phyloP scores from a whole-genome alignment of 225 moss, liverwort and hornwort genomes.

The Pseudisothecium myosuroides region DNA sequence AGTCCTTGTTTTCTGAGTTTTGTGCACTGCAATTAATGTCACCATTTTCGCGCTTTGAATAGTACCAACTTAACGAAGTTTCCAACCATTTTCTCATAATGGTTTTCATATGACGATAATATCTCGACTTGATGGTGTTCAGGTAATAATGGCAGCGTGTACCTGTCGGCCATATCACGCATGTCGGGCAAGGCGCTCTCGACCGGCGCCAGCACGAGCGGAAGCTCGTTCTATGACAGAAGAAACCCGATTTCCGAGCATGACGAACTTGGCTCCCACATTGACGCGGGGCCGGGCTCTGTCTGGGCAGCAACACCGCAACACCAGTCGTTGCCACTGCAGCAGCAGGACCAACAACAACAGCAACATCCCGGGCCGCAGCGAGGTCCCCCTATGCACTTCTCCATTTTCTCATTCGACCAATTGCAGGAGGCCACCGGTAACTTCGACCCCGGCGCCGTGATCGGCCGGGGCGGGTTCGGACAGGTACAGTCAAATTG shows the following conservation, averaged over 20 bases:
- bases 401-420: not conserved
- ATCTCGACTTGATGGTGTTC: not conserved
- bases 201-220: not conserved
- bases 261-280: not conserved
- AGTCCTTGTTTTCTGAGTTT: not conserved
- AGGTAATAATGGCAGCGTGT: not conserved
- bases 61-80: too few species aligned
- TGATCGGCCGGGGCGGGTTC: conserved; percentile 21
- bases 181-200: not conserved
- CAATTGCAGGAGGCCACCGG: conserved; percentile 5
- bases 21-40: not conserved
- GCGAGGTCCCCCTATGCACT: not conserved
- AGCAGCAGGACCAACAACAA: too few species aligned
- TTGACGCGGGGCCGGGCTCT: not conserved
- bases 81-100: too few species aligned
- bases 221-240: not conserved
- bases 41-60: not conserved
- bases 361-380: too few species aligned
- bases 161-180: not conserved
- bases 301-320: not conserved
- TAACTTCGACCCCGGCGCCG: not conserved
- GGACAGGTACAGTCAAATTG: not conserved
- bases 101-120: not conserved
- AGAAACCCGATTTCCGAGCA: not conserved
- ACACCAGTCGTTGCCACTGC: not conserved